phyloP scores from a whole-genome alignment of 768 basidiomycete genomes.

The Hygrocybe punicea region DNA sequence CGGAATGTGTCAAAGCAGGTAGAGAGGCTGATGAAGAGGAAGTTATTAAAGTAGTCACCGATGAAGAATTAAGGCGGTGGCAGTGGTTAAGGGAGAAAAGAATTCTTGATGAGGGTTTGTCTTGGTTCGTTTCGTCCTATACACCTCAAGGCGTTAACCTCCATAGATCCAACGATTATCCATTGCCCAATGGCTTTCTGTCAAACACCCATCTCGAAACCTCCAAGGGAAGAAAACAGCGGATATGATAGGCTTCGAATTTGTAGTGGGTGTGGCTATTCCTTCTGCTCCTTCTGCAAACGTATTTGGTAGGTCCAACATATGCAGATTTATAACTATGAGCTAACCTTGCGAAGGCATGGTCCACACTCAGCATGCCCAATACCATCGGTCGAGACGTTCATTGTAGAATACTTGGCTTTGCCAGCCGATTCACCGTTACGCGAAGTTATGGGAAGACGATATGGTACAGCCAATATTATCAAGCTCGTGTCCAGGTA shows the following conservation, averaged over 20 bases:
- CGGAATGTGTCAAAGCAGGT: slow-evolving; percentile 65
- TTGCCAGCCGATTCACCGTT: slow-evolving; percentile 49
- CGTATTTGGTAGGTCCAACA: slow-evolving; percentile 60
- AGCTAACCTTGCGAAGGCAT: slow-evolving; percentile 54
- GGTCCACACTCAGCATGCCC: slow-evolving; percentile 72
- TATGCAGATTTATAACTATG: not conserved
- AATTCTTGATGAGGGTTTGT: slow-evolving; percentile 65
- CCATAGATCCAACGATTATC: slow-evolving; percentile 69
- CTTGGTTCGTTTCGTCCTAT: not conserved
- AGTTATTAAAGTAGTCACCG: slow-evolving; percentile 65
- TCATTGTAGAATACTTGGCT: slow-evolving; percentile 66
- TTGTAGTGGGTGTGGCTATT: slow-evolving; percentile 67
- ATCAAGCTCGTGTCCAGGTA: slow-evolving; percentile 57
- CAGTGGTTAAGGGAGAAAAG: slow-evolving; percentile 72
- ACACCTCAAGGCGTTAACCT: not conserved
- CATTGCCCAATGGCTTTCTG: slow-evolving; percentile 80
- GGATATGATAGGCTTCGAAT: slow-evolving; percentile 72
- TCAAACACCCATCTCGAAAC: slow-evolving; percentile 72
- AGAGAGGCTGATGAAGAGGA: slow-evolving; percentile 67
- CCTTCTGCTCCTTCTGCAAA: slow-evolving; percentile 81
- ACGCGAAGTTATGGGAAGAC: slow-evolving; percentile 53
- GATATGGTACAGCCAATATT: slow-evolving; percentile 63
- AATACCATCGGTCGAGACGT: slow-evolving; percentile 58
- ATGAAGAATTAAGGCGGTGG: slow-evolving; percentile 68
- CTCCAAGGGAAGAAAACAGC: slow-evolving; percentile 43